These are phyloP conservation scores for Fusarium mexicanum DNA, from an alignment of 2,329 filamentous ascomycete species.

Conservation along the genomic window DNA sequence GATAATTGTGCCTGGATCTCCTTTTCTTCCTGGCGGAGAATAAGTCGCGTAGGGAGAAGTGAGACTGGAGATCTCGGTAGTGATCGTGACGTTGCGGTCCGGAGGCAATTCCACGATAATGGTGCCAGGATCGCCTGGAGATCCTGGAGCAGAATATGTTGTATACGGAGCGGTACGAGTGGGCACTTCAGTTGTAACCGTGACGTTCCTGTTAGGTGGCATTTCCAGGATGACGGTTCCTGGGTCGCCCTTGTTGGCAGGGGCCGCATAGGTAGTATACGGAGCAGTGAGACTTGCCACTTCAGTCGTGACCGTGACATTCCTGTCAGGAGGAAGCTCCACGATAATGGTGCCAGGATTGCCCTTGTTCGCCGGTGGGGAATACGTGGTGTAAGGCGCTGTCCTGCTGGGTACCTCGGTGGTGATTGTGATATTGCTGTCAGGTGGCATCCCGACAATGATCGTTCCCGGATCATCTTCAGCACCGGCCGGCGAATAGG, in stretches of 20 bases:
- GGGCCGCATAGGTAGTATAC: not conserved
- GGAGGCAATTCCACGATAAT: conserved; percentile 15
- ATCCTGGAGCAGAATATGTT: conserved; percentile 7
- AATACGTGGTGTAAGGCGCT: conserved; percentile 4
- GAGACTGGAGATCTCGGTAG: conserved; percentile 1
- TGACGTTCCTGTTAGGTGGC: conserved; percentile 13
- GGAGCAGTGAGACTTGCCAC: not conserved
- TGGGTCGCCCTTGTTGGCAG: conserved; percentile 2
- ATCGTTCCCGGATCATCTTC: conserved; percentile 24
- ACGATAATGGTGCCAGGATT: conserved; percentile 7
- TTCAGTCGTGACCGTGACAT: not conserved
- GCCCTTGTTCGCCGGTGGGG: not conserved
- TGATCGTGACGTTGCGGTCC: conserved; percentile 19
- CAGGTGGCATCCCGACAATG: conserved; percentile 10
- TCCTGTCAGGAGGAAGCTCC: not conserved
- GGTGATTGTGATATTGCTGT: conserved; percentile 16
- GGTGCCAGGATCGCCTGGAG: conserved; percentile 10
- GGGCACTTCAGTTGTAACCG: conserved; percentile 5
- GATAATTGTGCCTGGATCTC: conserved; percentile 23
- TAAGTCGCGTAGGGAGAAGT: conserved; percentile 15
- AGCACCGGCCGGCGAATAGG: conserved; percentile 11
- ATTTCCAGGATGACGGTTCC: conserved; percentile 8
- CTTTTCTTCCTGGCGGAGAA: not conserved
- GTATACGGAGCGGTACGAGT: conserved; percentile 5
- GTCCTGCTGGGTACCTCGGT: conserved; percentile 2